Evolutionary conservation across 768 basidiomycete genomes (phyloP).

Genomic region (Kwoniella newhampshirensis): DNA sequence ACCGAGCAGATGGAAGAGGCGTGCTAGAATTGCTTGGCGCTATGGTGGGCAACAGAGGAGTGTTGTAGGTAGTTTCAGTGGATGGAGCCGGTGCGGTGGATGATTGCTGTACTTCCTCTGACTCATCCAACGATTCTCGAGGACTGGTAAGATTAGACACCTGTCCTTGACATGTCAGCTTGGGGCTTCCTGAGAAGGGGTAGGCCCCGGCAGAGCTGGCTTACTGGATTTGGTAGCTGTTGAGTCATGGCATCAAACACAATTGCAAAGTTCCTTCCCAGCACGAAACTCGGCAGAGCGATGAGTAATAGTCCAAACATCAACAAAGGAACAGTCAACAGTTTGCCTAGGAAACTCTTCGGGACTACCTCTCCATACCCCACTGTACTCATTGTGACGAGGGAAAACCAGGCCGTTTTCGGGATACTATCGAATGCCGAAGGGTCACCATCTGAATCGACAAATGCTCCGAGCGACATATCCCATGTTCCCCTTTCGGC

Average conservation of each 20-base stretch:
- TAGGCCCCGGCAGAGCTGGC: neutral
- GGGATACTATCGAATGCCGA: conserved; percentile 62
- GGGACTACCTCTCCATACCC: conserved; percentile 92
- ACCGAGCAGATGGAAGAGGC: conserved; percentile 1
- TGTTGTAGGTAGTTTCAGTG: conserved; percentile 1
- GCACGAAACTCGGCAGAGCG: conserved; percentile 85
- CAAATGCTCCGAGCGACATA: conserved; percentile 70
- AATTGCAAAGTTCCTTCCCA: conserved; percentile 84
- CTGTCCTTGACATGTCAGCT: conserved; percentile 2
- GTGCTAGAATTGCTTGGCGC: conserved; percentile 7
- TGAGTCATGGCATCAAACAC: conserved; percentile 79
- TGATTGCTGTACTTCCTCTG: neutral
- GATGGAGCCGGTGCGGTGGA: conserved; percentile 1
- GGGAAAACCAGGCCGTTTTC: conserved; percentile 70
- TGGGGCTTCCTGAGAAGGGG: neutral
- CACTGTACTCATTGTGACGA: conserved; percentile 72
- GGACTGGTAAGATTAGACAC: conserved; percentile 8
- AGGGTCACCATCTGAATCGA: conserved; percentile 72
- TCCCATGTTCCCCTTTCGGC: conserved; percentile 91
- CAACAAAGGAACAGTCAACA: conserved; percentile 81
- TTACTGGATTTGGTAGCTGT: conserved; percentile 31
- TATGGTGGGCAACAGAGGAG: conserved; percentile 17
- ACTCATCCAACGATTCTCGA: conserved; percentile 16
- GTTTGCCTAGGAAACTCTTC: conserved; percentile 77
- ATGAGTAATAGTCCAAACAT: conserved; percentile 84